A percentile compares a stretch with the other conserved stretches of the same genome.
Evolutionary conservation across 371 early-diverging fungal genomes (phyloP).

Genomic region (Apophysomyces sp.): DNA sequence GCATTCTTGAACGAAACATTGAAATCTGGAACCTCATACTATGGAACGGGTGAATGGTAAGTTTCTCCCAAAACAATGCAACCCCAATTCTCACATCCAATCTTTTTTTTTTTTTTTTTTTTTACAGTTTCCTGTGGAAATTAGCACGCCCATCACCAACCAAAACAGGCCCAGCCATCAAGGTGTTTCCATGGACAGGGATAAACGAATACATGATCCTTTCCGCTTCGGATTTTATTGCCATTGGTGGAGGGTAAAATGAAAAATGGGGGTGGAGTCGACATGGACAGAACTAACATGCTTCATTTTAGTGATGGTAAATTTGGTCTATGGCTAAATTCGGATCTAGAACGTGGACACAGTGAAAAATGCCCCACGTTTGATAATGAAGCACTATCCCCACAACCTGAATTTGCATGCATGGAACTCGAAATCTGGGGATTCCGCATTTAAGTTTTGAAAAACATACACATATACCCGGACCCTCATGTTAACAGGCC

Average conservation of each 20-base stretch:
- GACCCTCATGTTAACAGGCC: neutral
- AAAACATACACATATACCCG: neutral
- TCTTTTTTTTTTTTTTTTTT: neutral
- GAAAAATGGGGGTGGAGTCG: too few species aligned
- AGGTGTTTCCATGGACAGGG: conserved; percentile 81
- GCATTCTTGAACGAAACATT: conserved; percentile 82
- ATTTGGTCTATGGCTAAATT: conserved; percentile 91
- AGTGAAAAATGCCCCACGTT: conserved; percentile 84
- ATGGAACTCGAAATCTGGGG: conserved; percentile 46
- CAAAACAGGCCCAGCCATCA: conserved; percentile 31
- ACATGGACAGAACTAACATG: neutral
- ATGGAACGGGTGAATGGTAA: conserved; percentile 93
- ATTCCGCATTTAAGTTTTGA: conserved; percentile 6
- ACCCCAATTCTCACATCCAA: neutral
- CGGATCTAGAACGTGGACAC: conserved; percentile 84
- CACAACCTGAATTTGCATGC: conserved; percentile 34
- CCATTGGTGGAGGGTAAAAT: conserved; percentile 87
- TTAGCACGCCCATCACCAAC: neutral
- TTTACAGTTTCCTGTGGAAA: conserved; percentile 40
- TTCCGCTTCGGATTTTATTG: conserved; percentile 80
- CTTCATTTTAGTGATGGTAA: conserved; percentile 63
- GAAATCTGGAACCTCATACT: conserved; percentile 67
- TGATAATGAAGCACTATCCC: conserved; percentile 75
- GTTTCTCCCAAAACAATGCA: neutral
- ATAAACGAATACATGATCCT: conserved; percentile 88